Conservation (phyloP, 2,329 filamentous ascomycete species). For the Colletotrichum sp. region DNA sequence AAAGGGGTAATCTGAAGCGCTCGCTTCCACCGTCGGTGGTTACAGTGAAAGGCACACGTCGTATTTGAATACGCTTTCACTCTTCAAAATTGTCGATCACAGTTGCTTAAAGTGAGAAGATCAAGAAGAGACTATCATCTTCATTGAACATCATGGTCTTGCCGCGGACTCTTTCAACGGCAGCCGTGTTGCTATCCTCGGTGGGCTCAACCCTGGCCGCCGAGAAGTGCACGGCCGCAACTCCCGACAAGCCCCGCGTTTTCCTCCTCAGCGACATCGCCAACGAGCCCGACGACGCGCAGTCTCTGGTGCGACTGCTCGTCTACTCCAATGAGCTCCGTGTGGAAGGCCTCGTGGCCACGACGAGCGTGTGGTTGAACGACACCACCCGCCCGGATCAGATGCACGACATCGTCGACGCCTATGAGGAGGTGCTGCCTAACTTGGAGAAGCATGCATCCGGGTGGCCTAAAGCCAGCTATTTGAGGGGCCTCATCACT, state of each 20-base stretch:
- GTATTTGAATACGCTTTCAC: neutral
- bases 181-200: neutral
- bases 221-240: neutral
- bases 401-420: conserved; percentile 38
- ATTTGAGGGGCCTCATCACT: neutral
- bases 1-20: neutral
- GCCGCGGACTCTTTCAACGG: neutral
- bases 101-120: neutral
- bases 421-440: conserved; percentile 37
- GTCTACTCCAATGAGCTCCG: conserved; percentile 42
- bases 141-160: neutral
- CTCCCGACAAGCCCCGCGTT: conserved; percentile 25
- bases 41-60: neutral
- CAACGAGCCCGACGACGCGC: conserved; percentile 41
- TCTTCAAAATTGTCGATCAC: neutral
- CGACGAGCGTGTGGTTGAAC: conserved; percentile 41
- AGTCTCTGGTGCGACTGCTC: conserved; percentile 38
- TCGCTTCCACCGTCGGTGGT: neutral
- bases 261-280: conserved; percentile 40
- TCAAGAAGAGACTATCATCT: neutral
- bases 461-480: neutral
- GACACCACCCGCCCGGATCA: conserved; percentile 33
- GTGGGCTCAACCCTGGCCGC: neutral
- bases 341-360: conserved; percentile 37
- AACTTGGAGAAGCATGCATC: conserved; percentile 33